A percentile compares a stretch with the other conserved stretches of the same genome.
These are phyloP conservation scores for Fraxinus americana DNA, from an alignment of 257 asterid genomes.

Conservation along the genomic window DNA sequence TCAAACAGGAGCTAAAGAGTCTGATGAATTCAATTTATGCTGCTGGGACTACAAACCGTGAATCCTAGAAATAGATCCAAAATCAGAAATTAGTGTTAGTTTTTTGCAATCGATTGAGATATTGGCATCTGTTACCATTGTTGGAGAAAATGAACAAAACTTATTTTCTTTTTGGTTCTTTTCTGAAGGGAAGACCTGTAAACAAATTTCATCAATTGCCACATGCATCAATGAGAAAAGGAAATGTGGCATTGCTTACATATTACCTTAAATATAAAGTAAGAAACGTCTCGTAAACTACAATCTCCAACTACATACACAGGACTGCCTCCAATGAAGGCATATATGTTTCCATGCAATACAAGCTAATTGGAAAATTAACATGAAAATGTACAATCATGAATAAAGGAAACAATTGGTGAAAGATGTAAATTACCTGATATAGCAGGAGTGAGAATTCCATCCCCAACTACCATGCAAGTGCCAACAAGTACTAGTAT, in stretches of 20 bases:
- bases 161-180: not conserved
- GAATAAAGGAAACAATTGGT: not conserved
- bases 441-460: constrained; percentile 97
- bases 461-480: constrained; percentile 97
- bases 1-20: not conserved
- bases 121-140: not conserved
- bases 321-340: not conserved
- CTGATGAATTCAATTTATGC: not conserved
- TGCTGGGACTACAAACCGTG: not conserved
- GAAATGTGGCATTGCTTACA: not conserved
- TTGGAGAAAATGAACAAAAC: not conserved
- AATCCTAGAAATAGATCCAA: not conserved
- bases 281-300: not conserved
- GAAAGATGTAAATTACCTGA: constrained; percentile 57
- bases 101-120: not conserved
- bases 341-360: not conserved
- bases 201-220: not conserved
- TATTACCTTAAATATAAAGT: not conserved
- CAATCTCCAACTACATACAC: not conserved
- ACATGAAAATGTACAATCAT: not conserved
- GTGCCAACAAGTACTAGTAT: constrained; percentile 80
- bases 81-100: not conserved
- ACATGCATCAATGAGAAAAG: not conserved
- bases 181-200: not conserved
- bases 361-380: not conserved